A percentile compares a stretch with the other conserved stretches of the same genome.
Evolutionary conservation across 139 green algal species (phyloP).

Genomic region (Chlorella sp.): DNA sequence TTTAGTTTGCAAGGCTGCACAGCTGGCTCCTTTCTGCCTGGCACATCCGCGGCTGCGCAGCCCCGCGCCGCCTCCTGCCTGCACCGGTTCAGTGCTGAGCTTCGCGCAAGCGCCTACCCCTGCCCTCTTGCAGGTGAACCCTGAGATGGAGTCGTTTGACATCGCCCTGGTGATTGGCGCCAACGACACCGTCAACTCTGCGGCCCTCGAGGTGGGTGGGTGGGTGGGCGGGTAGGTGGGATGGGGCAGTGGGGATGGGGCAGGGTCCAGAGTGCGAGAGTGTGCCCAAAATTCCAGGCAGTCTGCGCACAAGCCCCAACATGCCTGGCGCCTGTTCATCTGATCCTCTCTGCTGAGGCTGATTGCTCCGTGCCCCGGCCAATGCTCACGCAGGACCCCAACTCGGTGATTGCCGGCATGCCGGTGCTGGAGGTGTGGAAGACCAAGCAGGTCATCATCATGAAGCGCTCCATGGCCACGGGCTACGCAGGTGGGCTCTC

Average conservation of each 20-base stretch:
- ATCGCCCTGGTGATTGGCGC: conserved; percentile 85
- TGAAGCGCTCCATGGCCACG: conserved; percentile 85
- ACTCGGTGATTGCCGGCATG: conserved; percentile 86
- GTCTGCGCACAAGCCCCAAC: too few species aligned
- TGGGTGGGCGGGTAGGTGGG: neutral
- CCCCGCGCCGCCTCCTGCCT: neutral
- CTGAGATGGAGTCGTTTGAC: conserved; percentile 76
- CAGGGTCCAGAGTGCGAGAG: too few species aligned
- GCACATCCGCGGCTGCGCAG: too few species aligned
- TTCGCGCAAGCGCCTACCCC: neutral
- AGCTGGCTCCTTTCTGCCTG: too few species aligned
- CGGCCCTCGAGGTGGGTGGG: conserved; percentile 64
- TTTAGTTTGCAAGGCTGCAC: too few species aligned
- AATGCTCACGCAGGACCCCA: conserved; percentile 66
- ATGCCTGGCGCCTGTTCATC: too few species aligned
- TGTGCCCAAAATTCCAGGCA: too few species aligned
- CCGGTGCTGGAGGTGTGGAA: conserved; percentile 79
- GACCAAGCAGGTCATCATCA: conserved; percentile 56
- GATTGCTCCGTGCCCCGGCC: too few species aligned
- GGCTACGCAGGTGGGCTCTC: conserved; percentile 81
- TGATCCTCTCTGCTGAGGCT: too few species aligned
- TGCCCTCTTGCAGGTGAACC: conserved; percentile 65
- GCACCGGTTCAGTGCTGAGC: neutral
- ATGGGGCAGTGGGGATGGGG: too few species aligned
- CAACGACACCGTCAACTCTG: conserved; percentile 91